Evolutionary conservation across 2,329 filamentous ascomycete genomes (phyloP), one percentile per base, ranked within the genome.

Genomic region (Pyrenophora graminea): DNA sequence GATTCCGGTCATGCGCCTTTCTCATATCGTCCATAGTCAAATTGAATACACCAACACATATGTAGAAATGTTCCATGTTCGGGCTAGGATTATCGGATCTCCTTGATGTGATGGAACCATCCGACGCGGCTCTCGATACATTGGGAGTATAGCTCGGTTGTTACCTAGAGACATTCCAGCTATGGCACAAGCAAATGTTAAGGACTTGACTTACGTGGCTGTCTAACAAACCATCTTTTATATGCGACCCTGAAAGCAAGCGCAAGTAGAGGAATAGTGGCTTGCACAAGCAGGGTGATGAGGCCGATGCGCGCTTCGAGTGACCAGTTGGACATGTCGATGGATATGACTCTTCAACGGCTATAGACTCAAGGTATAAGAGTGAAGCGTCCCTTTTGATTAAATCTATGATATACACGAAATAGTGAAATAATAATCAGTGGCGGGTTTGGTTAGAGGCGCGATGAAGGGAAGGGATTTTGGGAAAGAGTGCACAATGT

Each of bases 241-340:
- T 23, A 31, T 38, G 33, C 33, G 12, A 21, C 7, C 7, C 33
- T 30, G 9, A 12, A 13, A n/a, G 27, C 3, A 7, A 45, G 23
- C 15, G 7, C 25, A 7, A 45, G 17, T 21, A 18, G 3, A 7
- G 45, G 45, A 2, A 48, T 37, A 1, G 39, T 13, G 31, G 43
- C 21, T 12, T 48, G 39, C 10, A 48, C 32, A 3, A 48, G 25
- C 9, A 48, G 38, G 19, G 45, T 36, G 17, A 23, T 12, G 25
- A 48, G 45, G 15, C 32, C 32, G 25, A 48, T 48, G 15, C 45
- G 45, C 6, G 45, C 45, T 38, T 48, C 39, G 2, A 48, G 39
- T 10, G 45, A 37, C 45, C 45, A 48, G 10, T 12, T 36, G 15
- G 23, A 4, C 39, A 48, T 48, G 4, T 23, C 37, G 23, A 6